Conservation (phyloP, 345 rosid species). For the Salix exigua region DNA sequence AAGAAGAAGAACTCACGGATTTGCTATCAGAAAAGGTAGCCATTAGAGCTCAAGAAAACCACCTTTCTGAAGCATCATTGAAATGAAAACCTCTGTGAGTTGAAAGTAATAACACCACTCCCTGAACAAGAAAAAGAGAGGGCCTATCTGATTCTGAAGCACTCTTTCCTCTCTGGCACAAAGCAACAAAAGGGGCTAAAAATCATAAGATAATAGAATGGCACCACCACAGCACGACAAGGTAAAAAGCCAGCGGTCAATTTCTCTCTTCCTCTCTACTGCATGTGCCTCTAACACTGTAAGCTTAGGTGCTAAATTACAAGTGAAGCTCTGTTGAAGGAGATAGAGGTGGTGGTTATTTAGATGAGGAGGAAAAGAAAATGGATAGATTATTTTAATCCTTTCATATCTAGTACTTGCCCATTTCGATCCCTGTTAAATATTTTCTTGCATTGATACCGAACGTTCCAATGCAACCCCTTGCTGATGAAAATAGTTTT, state of each 20-base stretch:
- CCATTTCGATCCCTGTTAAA: neutral
- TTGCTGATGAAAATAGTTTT: neutral
- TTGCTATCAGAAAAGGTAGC: constrained; percentile 18
- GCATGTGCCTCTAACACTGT: neutral
- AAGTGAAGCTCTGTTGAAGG: neutral
- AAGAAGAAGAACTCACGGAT: constrained; percentile 34
- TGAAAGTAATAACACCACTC: neutral
- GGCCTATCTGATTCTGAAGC: constrained; percentile 15
- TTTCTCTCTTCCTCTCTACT: neutral
- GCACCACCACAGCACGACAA: neutral
- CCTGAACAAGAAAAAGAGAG: neutral
- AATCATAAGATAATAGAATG: neutral
- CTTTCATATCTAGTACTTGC: no score
- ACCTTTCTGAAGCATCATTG: neutral
- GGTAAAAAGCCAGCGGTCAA: neutral
- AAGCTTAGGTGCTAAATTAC: neutral
- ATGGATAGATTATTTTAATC: neutral
- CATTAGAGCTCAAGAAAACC: constrained; percentile 17
- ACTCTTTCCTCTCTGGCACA: constrained; percentile 12
- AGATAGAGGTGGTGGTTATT: neutral
- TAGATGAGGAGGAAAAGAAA: neutral
- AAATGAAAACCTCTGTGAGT: neutral
- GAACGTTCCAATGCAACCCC: neutral
- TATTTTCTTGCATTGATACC: neutral
- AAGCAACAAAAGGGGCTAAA: neutral